Conservation (phyloP, 106 monocot genomes). For the Dendrobium nobile region DNA sequence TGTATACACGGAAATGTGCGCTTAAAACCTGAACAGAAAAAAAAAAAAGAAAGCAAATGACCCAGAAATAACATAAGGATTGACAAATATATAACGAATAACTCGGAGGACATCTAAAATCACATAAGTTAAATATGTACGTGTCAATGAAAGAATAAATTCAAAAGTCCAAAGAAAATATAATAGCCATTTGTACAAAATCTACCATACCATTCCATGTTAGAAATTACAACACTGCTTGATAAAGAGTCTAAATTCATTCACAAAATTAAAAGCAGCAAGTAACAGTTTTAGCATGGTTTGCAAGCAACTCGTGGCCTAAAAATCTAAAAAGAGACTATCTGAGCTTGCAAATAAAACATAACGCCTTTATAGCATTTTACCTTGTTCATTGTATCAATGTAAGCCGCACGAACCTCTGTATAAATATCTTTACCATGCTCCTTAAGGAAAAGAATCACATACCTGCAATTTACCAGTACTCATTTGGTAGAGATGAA, state of each 20-base stretch:
- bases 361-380: not conserved
- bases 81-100: not conserved
- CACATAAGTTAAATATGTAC: not conserved
- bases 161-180: not conserved
- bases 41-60: slow-evolving; percentile 6
- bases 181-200: not conserved
- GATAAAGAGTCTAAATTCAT: not conserved
- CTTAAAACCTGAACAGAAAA: slow-evolving; percentile 62
- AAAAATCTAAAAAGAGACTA: not conserved
- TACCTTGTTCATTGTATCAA: slow-evolving; percentile 99
- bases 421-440: slow-evolving; percentile 89
- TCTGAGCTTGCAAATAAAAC: not conserved
- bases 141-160: not conserved
- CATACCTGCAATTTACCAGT: slow-evolving; percentile 46
- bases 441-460: slow-evolving; percentile 78
- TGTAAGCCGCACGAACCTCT: slow-evolving; percentile 87
- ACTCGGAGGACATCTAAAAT: not conserved
- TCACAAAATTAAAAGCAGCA: not conserved
- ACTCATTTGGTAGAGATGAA: not conserved
- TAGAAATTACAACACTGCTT: not conserved
- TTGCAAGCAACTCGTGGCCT: not conserved
- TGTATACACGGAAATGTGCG: slow-evolving; percentile 97
- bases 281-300: not conserved
- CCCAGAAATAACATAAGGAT: not conserved
- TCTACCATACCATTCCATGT: not conserved